Conservation (phyloP, 805 yeast species). For the Saccharomycopsis sp. region DNA sequence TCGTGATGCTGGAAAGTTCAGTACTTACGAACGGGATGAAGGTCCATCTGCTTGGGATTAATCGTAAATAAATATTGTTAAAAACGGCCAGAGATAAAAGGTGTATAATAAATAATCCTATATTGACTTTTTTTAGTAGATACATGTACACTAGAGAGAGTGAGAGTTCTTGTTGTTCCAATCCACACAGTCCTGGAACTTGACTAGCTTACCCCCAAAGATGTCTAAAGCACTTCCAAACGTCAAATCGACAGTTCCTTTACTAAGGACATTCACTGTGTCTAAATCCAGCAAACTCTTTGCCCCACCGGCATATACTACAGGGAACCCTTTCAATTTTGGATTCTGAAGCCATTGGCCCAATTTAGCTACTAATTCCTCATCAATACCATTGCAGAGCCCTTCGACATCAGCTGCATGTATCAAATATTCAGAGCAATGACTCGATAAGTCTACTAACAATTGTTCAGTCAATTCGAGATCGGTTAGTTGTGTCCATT, state of each 20-base stretch:
- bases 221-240: conserved; percentile 91
- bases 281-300: conserved; percentile 61
- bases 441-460: conserved; percentile 46
- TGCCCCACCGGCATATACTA: conserved; percentile 98
- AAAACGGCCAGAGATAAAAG: background rate
- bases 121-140: background rate
- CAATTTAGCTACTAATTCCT: conserved; percentile 59
- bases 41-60: background rate
- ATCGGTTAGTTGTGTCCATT: conserved; percentile 89
- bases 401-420: conserved; percentile 99
- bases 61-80: background rate
- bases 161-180: conserved; percentile 73
- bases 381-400: conserved; percentile 86
- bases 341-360: conserved; percentile 61
- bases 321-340: conserved; percentile 44
- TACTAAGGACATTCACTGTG: conserved; percentile 59
- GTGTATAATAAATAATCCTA: background rate
- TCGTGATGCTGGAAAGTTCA: conserved; percentile 24
- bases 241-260: conserved; percentile 84
- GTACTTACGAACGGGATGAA: conserved; percentile 10
- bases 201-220: conserved; percentile 83
- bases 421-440: conserved; percentile 81
- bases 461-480: conserved; percentile 48
- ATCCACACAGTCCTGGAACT: conserved; percentile 61
- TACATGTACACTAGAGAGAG: too few species aligned